These are phyloP conservation scores for Mucor circinelloides DNA, from an alignment of 371 early-diverging fungal species.

Conservation along the genomic window DNA sequence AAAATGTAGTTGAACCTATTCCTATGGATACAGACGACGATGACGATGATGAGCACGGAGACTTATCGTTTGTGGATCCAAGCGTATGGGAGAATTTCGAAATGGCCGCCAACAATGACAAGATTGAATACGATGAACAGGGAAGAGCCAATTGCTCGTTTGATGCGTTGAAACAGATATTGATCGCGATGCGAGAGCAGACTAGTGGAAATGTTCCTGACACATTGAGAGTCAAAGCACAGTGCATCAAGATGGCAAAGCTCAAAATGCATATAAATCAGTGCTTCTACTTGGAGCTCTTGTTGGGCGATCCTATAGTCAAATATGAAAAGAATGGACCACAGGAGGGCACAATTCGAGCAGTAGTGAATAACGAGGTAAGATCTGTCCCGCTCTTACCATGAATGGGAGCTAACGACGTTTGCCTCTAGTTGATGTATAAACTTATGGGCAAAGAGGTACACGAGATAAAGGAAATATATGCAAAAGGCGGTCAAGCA, in stretches of 20 bases:
- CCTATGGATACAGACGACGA: neutral
- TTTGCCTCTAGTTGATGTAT: neutral
- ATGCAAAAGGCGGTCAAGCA: neutral
- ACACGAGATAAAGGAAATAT: neutral
- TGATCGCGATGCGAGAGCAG: conserved; percentile 4
- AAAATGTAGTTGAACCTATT: neutral
- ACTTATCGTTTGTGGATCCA: conserved; percentile 2
- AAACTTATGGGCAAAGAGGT: neutral
- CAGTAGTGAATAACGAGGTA: conserved; percentile 12
- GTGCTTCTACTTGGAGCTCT: conserved; percentile 4
- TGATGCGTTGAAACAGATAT: neutral
- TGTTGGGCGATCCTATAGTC: conserved; percentile 9
- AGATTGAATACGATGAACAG: conserved; percentile 1
- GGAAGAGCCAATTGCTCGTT: conserved; percentile 14
- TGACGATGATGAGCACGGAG: neutral
- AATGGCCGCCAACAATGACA: neutral
- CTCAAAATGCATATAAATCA: neutral
- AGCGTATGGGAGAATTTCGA: conserved; percentile 3
- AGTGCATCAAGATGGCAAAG: conserved; percentile 3
- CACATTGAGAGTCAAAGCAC: conserved; percentile 2
- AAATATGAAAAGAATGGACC: neutral
- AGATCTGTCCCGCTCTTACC: neutral
- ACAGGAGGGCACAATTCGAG: neutral
- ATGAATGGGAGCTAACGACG: no score
- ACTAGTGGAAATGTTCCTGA: conserved; percentile 9